Base-by-base conservation (phyloP, 305 asterid genomes). In the Ilex paraguariensis region DNA sequence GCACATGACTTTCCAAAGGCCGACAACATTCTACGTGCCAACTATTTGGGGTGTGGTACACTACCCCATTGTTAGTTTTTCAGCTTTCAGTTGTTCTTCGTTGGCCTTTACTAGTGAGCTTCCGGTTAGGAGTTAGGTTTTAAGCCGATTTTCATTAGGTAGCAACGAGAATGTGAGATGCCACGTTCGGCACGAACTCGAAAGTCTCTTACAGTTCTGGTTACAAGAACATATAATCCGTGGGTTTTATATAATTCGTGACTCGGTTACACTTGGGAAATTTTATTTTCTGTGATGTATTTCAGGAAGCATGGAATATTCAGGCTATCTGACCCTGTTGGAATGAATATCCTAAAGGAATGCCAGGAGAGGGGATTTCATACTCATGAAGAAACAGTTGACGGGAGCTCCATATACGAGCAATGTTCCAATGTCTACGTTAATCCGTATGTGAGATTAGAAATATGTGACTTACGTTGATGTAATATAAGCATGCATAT, bases 281-380 rank as follows among this genome's bases (percentile, higher is more conserved):
- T 28, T 54, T 54, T 17, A 42, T 17, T 55, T 55, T 44, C 36
- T 12, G 16, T 17, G 31, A 7, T 3, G 16, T 62, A 31, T 62
- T 31, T 52, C 82, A 76, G 83, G 78, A 62, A 60, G 55, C 65
- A 44, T 10, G 84, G 75, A 51, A 70, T 77, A 59, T 79, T 82
- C 66, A 70, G 74, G 61, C 67, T 79, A 50, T 63, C 81, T 5
- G 68, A 69, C 1, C 71, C 80, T 10, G 10, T 7, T 7, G 81
- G 79, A 46, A 82, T 71, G 87, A 74, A 56, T 64, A 60, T 71
- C 55, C 75, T 82, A 66, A 72, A 60, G 76, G 79, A 76, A 54
- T 79, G 87, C 61, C 13, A 33, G 10, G 84, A 75, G 61, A 75
- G 49, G 59, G 84, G 77, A 56, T 71, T 78, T 53, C 84, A 81